Evolutionary conservation across 257 asterid species (phyloP).

Genomic region (Mitragyna speciosa): DNA sequence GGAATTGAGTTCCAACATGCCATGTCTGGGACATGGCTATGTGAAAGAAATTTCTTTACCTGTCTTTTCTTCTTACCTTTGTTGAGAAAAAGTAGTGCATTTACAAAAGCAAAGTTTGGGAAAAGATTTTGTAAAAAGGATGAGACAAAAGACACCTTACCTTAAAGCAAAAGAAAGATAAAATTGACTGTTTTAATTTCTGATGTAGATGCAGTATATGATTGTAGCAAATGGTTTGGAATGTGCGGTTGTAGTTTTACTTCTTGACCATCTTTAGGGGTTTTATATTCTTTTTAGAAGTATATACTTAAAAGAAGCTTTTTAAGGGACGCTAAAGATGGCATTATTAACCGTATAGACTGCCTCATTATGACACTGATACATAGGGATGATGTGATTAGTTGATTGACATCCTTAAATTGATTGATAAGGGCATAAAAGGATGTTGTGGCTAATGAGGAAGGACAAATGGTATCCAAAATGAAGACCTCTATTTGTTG

Average conservation of each 20-base stretch:
- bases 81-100: conserved; percentile 1
- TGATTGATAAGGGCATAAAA: neutral
- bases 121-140: conserved; percentile 9
- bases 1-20: conserved; percentile 7
- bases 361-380: neutral
- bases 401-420: neutral
- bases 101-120: conserved; percentile 15
- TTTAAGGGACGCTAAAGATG: too few species aligned
- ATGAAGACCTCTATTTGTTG: too few species aligned
- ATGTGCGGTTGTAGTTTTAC: neutral
- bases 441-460: neutral
- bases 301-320: neutral
- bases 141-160: conserved; percentile 15
- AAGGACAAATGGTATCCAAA: neutral
- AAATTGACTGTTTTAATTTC: conserved; percentile 13
- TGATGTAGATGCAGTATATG: neutral
- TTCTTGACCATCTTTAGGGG: neutral
- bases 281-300: too few species aligned
- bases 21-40: neutral
- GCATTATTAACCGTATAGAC: neutral
- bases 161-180: conserved; percentile 15
- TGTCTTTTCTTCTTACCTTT: conserved; percentile 8
- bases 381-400: neutral
- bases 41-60: conserved; percentile 5
- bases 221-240: neutral